Evolutionary conservation across 2,329 filamentous ascomycete species (phyloP), one percentile per base, ranked within the genome.

Genomic region (Gliomastix tumulicola): DNA sequence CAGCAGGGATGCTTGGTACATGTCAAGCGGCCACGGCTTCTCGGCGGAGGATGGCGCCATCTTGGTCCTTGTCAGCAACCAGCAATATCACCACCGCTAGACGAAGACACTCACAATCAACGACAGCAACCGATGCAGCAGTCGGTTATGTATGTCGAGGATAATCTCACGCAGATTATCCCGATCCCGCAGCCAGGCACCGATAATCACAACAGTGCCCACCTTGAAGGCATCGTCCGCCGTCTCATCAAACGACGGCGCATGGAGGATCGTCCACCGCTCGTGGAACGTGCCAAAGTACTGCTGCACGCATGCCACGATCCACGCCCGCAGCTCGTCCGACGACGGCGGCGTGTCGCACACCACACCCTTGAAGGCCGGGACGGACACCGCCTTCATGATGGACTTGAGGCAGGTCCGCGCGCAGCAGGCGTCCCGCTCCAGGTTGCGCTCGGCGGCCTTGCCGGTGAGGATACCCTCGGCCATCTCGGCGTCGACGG

Each of bases 251-350:
- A 58, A 59, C 1, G 53, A 46, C 1, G 64, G 61, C 0, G 48
- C 51, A 41, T 66, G 63, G 5, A 69, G 44, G 3, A 66, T 46
- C 6, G 66, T 59, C 53, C 63, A 68, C 1, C 53, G 53, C 20
- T 62, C 50, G 38, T 68, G 65, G 21, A 68, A 63, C 0, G 51
- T 41, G 1, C 48, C 47, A n/a, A 69, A 54, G 23, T 66, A 72
- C 0, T 53, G 46, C 1, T 51, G 47, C 2, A 48, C 41, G 19
- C 44, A 45, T 4, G 37, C 39, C 12, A 41, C 32, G 4, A 50
- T 41, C 51, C 49, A 53, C 2, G 34, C 16, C 17, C 17, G n/a
- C 7, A n/a, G 25, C 13, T 28, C 13, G n/a, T 13, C n/a, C n/a
- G 25, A 28, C 10, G n/a, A 16, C 25, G 25, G 25, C 25, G n/a